phyloP scores from a whole-genome alignment of 1,139 yeast species.

The Lodderomyces beijingensis region DNA sequence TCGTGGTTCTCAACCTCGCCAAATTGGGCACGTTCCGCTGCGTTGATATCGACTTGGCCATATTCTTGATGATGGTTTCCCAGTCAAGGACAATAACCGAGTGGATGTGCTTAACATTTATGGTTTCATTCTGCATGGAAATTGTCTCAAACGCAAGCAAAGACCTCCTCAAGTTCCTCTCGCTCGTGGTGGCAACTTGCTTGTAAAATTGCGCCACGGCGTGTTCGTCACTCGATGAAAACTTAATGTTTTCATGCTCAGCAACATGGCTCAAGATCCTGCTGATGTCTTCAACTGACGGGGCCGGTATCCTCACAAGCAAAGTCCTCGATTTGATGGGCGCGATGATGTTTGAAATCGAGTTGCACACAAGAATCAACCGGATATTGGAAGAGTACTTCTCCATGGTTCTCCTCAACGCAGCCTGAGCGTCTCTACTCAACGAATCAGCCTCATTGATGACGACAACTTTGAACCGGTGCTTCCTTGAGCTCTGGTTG shows the following conservation, averaged over 20 bases:
- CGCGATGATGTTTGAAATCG: constrained; percentile 86
- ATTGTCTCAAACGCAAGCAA: constrained; percentile 80
- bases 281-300: constrained; percentile 54
- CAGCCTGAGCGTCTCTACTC: constrained; percentile 96
- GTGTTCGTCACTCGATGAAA: constrained; percentile 30
- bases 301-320: constrained; percentile 81
- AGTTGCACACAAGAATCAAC: constrained; percentile 76
- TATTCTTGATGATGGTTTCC: constrained; percentile 68
- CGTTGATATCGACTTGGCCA: constrained; percentile 56
- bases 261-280: constrained; percentile 54
- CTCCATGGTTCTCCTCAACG: constrained; percentile 96
- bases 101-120: constrained; percentile 27
- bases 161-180: constrained; percentile 75
- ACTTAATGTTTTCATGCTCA: constrained; percentile 49
- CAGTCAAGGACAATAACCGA: constrained; percentile 64
- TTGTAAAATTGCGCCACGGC: constrained; percentile 40
- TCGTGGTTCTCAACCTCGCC: constrained; percentile 65
- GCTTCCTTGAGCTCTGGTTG: constrained; percentile 42
- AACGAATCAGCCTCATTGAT: constrained; percentile 93
- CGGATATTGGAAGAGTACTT: constrained; percentile 88
- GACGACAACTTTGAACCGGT: constrained; percentile 84
- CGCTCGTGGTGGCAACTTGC: constrained; percentile 51
- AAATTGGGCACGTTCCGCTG: constrained; percentile 70
- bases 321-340: constrained; percentile 94
- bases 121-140: constrained; percentile 64